These are phyloP conservation scores for Cucurbita moschata DNA, from an alignment of 306 rosid species.

Conservation along the genomic window DNA sequence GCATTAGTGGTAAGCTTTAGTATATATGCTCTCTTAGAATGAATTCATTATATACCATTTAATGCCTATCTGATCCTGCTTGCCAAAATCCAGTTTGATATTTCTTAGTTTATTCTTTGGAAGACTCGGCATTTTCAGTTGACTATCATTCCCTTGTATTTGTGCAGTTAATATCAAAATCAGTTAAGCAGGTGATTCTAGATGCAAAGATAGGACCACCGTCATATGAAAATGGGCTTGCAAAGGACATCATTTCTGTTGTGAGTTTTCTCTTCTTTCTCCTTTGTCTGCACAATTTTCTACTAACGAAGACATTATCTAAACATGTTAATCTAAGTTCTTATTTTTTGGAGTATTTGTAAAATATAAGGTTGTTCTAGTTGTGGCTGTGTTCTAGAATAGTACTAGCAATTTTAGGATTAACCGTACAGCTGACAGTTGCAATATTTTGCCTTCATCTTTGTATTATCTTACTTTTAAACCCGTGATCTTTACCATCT, in stretches of 20 bases:
- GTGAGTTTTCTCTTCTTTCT: constrained; percentile 38
- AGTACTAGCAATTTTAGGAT: too few relatives aligned
- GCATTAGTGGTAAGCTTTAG: constrained; percentile 44
- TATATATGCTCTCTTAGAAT: neutral
- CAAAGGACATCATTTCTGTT: constrained; percentile 49
- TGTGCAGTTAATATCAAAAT: constrained; percentile 43
- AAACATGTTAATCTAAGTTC: neutral
- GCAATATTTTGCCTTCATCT: too few relatives aligned
- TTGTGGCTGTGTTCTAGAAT: neutral
- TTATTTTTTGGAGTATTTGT: neutral
- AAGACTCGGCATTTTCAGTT: neutral
- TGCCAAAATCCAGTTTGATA: neutral
- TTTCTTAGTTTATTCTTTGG: neutral
- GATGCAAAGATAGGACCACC: constrained; percentile 90
- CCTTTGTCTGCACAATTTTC: neutral
- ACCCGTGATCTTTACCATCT: too few relatives aligned
- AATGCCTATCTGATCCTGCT: neutral
- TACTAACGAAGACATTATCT: neutral
- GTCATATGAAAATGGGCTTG: constrained; percentile 67
- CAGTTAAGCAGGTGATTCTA: constrained; percentile 58
- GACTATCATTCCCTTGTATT: constrained; percentile 8
- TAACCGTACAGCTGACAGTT: too few relatives aligned
- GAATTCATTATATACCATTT: neutral
- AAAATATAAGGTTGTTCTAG: neutral
- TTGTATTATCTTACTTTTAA: too few relatives aligned